Conservation (phyloP, 2,329 filamentous ascomycete genomes). For the Cryphonectria japonica region DNA sequence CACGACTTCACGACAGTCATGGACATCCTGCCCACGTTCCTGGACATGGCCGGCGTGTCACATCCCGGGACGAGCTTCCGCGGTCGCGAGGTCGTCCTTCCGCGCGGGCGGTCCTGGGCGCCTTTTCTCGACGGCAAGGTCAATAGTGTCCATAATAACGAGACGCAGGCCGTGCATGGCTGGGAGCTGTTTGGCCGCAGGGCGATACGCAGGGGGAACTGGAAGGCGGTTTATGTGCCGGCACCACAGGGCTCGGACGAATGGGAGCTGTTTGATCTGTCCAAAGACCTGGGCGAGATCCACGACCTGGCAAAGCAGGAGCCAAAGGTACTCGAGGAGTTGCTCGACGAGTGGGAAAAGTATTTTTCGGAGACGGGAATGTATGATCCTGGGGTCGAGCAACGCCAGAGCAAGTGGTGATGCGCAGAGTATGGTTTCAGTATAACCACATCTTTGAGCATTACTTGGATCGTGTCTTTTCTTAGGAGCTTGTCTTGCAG, state of each 20-base stretch:
- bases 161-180: slow-evolving; percentile 34
- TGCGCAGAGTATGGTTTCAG: not conserved
- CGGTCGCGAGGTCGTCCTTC: slow-evolving; percentile 39
- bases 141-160: slow-evolving; percentile 33
- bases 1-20: slow-evolving; percentile 56
- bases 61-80: slow-evolving; percentile 57
- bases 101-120: slow-evolving; percentile 42
- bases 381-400: slow-evolving; percentile 20
- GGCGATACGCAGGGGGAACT: slow-evolving; percentile 40
- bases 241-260: slow-evolving; percentile 32
- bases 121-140: slow-evolving; percentile 33
- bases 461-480: not conserved
- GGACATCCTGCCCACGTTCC: slow-evolving; percentile 53
- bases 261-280: slow-evolving; percentile 37
- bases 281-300: slow-evolving; percentile 35
- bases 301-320: slow-evolving; percentile 32
- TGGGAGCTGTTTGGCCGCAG: slow-evolving; percentile 42
- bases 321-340: slow-evolving; percentile 24
- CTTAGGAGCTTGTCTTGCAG: not conserved
- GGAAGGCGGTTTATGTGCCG: slow-evolving; percentile 37
- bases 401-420: slow-evolving; percentile 17
- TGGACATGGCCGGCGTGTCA: slow-evolving; percentile 50
- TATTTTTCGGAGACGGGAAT: slow-evolving; percentile 14
- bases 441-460: not conserved
- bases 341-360: slow-evolving; percentile 23